Conservation (phyloP, 2,329 filamentous ascomycete genomes). For the Monosporascus sp. region DNA sequence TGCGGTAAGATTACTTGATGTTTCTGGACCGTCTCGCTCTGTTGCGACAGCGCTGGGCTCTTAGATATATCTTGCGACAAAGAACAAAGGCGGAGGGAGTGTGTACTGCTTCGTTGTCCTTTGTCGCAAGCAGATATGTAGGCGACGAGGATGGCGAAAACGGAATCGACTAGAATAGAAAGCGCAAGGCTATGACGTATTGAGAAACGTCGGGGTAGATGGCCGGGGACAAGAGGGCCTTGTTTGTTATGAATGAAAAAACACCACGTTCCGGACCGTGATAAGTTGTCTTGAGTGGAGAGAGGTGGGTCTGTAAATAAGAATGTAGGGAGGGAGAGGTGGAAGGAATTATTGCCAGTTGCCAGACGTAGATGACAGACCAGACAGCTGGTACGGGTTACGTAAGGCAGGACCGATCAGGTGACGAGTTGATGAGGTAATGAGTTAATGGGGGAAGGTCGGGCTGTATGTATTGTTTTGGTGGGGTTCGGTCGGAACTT, state of each 20-base stretch:
- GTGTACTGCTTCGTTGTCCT: slow-evolving; percentile 5
- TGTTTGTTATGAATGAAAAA: no score
- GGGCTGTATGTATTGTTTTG: slow-evolving; percentile 29
- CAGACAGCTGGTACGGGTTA: slow-evolving; percentile 18
- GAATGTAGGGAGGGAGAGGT: not conserved
- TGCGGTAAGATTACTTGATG: slow-evolving; percentile 19
- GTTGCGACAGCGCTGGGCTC: slow-evolving; percentile 4
- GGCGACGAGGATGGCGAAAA: not conserved
- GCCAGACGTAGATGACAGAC: slow-evolving; percentile 21
- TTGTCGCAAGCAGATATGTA: slow-evolving; percentile 11
- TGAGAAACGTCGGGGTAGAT: no score
- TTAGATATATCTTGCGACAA: not conserved
- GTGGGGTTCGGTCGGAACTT: slow-evolving; percentile 52
- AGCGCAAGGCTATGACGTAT: not conserved
- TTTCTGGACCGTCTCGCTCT: slow-evolving; percentile 10
- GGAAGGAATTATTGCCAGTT: not conserved
- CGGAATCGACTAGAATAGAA: slow-evolving; percentile 1
- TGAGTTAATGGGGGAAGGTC: slow-evolving; percentile 25
- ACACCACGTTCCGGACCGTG: no score
- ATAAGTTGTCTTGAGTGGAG: no score
- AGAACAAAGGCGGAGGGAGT: slow-evolving; percentile 4
- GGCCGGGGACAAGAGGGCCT: no score
- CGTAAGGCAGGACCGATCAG: slow-evolving; percentile 20
- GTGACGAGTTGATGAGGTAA: slow-evolving; percentile 17
- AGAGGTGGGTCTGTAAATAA: no score